Evolutionary conservation across 2,329 filamentous ascomycete genomes (phyloP).

Genomic region (Colletotrichum echinochloae): DNA sequence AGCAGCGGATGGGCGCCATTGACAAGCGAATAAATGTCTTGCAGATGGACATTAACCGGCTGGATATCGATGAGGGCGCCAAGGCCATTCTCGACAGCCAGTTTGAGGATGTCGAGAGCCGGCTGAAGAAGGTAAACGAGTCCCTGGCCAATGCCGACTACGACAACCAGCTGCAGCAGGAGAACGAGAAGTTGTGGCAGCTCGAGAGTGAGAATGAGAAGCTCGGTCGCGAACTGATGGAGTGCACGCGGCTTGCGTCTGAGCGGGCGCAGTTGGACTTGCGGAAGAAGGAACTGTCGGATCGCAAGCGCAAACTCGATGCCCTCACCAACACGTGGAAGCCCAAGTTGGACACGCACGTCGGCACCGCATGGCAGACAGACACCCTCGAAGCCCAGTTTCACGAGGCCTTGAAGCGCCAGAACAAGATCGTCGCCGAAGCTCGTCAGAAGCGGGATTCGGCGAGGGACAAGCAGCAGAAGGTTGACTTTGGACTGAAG

Average conservation of each 20-base stretch:
- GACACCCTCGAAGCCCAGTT: constrained; percentile 78
- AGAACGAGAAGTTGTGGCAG: constrained; percentile 73
- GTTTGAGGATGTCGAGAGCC: constrained; percentile 74
- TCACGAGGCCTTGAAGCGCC: constrained; percentile 70
- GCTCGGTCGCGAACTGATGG: constrained; percentile 83
- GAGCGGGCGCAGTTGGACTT: constrained; percentile 88
- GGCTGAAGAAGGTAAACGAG: constrained; percentile 71
- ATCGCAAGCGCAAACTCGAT: constrained; percentile 79
- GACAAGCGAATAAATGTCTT: constrained; percentile 76
- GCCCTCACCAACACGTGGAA: constrained; percentile 82
- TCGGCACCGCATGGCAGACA: constrained; percentile 77
- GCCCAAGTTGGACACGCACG: constrained; percentile 72
- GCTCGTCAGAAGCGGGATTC: constrained; percentile 78
- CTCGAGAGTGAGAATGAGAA: constrained; percentile 79
- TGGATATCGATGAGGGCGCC: constrained; percentile 87
- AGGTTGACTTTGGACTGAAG: constrained; percentile 79
- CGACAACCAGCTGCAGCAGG: constrained; percentile 76
- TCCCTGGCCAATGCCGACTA: constrained; percentile 73
- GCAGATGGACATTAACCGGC: constrained; percentile 76
- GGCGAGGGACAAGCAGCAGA: constrained; percentile 77
- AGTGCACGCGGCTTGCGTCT: constrained; percentile 83
- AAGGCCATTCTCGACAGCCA: constrained; percentile 82
- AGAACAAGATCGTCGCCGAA: constrained; percentile 68
- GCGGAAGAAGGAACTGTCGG: constrained; percentile 81
- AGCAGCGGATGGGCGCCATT: constrained; percentile 77